A percentile compares a stretch with the other conserved stretches of the same genome.
phyloP scores from a whole-genome alignment of 2,329 filamentous ascomycete species.

The Colletotrichum eremochloae region DNA sequence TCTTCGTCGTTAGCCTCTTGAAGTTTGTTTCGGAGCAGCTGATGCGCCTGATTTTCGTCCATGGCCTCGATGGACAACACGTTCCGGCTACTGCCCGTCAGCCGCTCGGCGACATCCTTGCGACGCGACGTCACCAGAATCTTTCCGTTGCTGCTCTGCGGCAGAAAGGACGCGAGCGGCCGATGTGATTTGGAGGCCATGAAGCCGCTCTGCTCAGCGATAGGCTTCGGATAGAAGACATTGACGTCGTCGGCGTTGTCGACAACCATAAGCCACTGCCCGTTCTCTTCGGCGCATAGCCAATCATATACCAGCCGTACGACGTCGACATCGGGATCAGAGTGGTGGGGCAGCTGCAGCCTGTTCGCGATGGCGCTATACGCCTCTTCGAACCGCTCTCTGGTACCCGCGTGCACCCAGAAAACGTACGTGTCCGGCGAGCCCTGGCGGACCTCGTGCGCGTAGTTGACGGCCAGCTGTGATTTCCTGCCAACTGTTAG shows the following conservation, averaged over 20 bases:
- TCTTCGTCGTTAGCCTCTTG: neutral
- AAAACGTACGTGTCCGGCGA: neutral
- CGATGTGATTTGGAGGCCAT: neutral
- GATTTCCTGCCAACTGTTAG: neutral
- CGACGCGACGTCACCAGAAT: neutral
- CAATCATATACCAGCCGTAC: neutral
- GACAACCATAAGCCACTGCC: neutral
- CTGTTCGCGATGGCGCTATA: neutral
- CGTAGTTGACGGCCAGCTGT: neutral
- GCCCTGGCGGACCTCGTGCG: neutral
- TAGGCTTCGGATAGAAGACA: neutral
- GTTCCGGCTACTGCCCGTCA: neutral
- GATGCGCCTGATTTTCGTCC: neutral
- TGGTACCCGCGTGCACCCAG: conserved; percentile 1
- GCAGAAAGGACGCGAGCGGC: neutral
- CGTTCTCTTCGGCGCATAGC: neutral
- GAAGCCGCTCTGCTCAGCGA: neutral
- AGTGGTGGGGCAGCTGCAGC: neutral
- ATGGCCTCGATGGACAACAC: neutral
- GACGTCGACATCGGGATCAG: neutral
- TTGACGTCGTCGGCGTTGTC: conserved; percentile 1
- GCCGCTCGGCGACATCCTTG: neutral
- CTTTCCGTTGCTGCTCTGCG: neutral
- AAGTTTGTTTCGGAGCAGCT: neutral
- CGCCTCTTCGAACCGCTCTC: neutral